These are phyloP conservation scores for Juncus inflexus DNA, from an alignment of 176 grass and related monocot species.

Conservation along the genomic window DNA sequence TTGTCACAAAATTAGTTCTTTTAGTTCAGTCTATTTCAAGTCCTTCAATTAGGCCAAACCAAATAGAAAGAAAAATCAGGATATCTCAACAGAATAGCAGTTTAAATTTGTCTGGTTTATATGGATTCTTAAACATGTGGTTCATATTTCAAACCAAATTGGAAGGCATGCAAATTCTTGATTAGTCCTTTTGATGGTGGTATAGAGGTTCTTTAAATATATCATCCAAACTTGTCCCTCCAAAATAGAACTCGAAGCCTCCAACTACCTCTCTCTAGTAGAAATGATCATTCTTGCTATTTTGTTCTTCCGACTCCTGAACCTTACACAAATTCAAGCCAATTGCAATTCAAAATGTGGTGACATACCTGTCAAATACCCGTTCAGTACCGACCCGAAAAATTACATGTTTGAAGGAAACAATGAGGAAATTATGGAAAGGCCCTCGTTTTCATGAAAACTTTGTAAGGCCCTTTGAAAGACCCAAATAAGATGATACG, in stretches of 20 bases:
- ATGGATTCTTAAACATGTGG: too few species aligned
- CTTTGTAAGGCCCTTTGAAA: neutral
- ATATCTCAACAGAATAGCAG: too few species aligned
- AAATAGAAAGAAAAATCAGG: too few species aligned
- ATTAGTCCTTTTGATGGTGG: neutral
- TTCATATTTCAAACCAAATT: too few species aligned
- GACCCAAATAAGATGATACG: neutral
- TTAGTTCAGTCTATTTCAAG: too few species aligned
- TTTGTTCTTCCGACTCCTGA: slow-evolving; percentile 11
- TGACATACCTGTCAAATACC: slow-evolving; percentile 34
- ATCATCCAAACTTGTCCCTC: neutral
- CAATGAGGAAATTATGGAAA: slow-evolving; percentile 2
- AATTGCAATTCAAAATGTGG: slow-evolving; percentile 32
- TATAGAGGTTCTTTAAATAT: neutral
- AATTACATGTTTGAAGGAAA: neutral
- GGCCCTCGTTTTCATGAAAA: slow-evolving; percentile 3
- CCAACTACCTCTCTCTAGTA: neutral
- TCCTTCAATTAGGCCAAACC: too few species aligned
- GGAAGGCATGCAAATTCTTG: neutral
- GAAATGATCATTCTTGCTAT: slow-evolving; percentile 26
- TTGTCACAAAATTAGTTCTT: too few species aligned
- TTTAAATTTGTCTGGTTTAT: too few species aligned
- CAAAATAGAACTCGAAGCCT: neutral
- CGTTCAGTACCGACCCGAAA: slow-evolving; percentile 35
- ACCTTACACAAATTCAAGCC: neutral